These are phyloP conservation scores for Stenocarpella maydis DNA, from an alignment of 2,329 filamentous ascomycete species.

Conservation along the genomic window DNA sequence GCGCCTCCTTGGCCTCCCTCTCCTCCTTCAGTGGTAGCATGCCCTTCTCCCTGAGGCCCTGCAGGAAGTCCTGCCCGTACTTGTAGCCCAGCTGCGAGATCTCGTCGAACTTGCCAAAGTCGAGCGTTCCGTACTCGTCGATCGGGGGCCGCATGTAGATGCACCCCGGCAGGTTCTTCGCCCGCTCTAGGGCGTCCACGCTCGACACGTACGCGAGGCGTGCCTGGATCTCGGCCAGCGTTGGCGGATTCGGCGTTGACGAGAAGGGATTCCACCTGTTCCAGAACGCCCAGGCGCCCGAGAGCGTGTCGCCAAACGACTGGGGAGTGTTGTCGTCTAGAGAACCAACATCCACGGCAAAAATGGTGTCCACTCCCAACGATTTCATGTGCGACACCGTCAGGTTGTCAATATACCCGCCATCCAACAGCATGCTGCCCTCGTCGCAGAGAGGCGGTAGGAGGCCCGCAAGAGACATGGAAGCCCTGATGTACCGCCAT, in stretches of 20 bases:
- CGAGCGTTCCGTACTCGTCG: conserved; percentile 90
- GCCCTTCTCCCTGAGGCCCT: conserved; percentile 79
- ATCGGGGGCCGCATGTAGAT: conserved; percentile 97
- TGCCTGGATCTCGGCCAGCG: conserved; percentile 94
- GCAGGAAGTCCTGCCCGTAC: conserved; percentile 83
- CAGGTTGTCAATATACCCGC: conserved; percentile 96
- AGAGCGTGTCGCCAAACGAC: conserved; percentile 90
- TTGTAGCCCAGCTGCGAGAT: conserved; percentile 90
- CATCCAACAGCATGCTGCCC: conserved; percentile 94
- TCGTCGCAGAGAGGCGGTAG: conserved; percentile 96
- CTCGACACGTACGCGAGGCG: conserved; percentile 93
- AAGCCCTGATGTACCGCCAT: conserved; percentile 95
- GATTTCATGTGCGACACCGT: conserved; percentile 98
- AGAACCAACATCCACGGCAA: conserved; percentile 93
- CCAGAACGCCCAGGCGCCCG: conserved; percentile 91
- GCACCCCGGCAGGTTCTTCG: conserved; percentile 89
- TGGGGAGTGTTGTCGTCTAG: conserved; percentile 93
- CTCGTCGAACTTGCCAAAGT: conserved; percentile 98
- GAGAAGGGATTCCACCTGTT: conserved; percentile 99
- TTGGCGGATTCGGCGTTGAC: conserved; percentile 87
- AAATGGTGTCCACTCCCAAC: conserved; percentile 91
- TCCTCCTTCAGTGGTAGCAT: conserved; percentile 75
- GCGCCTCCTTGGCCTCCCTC: conserved; percentile 78
- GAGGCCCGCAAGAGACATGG: conserved; percentile 94
- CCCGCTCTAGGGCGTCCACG: conserved; percentile 91